A percentile compares a stretch with the other conserved stretches of the same genome.
Conservation (phyloP, 495 filamentous ascomycete species). For the Viridothelium virens region DNA sequence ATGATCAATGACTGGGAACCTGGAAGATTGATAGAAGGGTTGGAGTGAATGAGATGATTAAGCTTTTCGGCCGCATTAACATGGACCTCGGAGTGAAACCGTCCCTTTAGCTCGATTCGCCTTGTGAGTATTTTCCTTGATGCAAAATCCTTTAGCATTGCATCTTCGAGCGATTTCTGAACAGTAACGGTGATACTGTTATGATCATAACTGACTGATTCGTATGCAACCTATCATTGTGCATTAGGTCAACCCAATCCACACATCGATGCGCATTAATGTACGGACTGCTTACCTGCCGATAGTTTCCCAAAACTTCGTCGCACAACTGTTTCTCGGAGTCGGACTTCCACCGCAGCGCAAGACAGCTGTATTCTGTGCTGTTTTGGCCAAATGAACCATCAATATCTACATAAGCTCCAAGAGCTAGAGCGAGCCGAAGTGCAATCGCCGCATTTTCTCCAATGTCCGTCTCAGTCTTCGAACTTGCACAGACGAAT, state of each 20-base stretch:
- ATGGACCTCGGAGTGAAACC: not conserved
- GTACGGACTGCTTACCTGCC: not conserved
- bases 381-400: not conserved
- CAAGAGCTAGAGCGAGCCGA: not conserved
- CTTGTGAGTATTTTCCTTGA: not conserved
- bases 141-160: not conserved
- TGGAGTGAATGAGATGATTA: not conserved
- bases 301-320: not conserved
- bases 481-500: not conserved
- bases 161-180: not conserved
- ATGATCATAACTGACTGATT: not conserved
- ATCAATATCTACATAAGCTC: not conserved
- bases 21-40: not conserved
- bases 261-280: not conserved
- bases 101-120: not conserved
- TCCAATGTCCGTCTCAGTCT: not conserved
- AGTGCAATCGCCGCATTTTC: not conserved
- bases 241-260: not conserved
- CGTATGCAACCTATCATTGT: not conserved
- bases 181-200: not conserved
- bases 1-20: not conserved
- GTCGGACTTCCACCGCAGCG: not conserved
- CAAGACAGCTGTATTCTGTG: not conserved
- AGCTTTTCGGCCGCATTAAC: not conserved
- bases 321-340: not conserved